phyloP scores from a whole-genome alignment of 208 protist genomes.

The Angomonas desouzai region DNA sequence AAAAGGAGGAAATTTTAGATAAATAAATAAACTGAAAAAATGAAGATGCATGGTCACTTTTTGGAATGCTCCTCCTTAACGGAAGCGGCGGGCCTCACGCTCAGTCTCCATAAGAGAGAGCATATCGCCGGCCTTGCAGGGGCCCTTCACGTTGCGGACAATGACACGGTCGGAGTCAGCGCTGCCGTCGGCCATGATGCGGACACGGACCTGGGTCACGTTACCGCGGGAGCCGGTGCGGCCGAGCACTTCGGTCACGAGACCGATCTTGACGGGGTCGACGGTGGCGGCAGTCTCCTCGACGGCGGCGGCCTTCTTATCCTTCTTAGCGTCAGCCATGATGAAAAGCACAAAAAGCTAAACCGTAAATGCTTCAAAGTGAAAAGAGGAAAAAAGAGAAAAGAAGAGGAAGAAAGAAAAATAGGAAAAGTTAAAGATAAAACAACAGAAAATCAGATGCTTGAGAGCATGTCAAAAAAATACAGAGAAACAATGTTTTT shows the following conservation, averaged over 20 bases:
- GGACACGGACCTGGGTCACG: constrained; percentile 97
- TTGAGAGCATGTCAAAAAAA: too few relatives aligned
- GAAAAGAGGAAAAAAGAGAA: constrained; percentile 7
- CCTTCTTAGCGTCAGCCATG: constrained; percentile 78
- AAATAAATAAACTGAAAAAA: background rate
- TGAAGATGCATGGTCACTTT: too few relatives aligned
- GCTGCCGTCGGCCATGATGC: constrained; percentile 91
- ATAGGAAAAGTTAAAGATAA: background rate
- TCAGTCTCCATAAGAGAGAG: constrained; percentile 99
- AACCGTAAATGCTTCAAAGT: background rate
- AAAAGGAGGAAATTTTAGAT: constrained; percentile 10
- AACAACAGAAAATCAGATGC: constrained; percentile 9
- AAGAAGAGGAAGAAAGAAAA: constrained; percentile 10
- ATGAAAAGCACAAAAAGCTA: background rate
- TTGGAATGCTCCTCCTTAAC: too few relatives aligned
- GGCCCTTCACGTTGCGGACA: constrained; percentile 99
- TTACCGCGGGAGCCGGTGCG: constrained; percentile 99
- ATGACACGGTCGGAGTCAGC: constrained; percentile 93
- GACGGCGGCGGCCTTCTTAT: constrained; percentile 68
- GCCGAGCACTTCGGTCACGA: constrained; percentile 98
- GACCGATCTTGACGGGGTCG: constrained; percentile 91
- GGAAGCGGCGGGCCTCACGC: constrained; percentile 98
- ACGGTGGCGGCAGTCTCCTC: constrained; percentile 64
- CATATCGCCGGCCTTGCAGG: constrained; percentile 98
- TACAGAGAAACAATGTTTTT: too few relatives aligned